These are phyloP conservation scores for Kalanchoe fedtschenkoi DNA, from an alignment of 164 flowering plant species.

Conservation along the genomic window DNA sequence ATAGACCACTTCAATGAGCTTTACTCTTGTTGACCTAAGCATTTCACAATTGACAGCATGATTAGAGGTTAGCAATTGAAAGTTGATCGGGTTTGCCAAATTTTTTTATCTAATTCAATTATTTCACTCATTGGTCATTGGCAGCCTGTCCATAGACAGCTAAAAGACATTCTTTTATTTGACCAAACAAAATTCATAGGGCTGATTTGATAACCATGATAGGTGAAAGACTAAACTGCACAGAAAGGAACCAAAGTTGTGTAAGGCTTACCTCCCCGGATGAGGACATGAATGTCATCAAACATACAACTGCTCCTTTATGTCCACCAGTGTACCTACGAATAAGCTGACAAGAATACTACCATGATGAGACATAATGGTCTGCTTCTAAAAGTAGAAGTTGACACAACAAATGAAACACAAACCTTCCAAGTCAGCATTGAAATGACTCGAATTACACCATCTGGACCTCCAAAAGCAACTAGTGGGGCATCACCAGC, in stretches of 20 bases:
- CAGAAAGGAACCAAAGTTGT: background rate
- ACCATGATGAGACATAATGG: background rate
- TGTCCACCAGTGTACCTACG: slow-evolving; percentile 98
- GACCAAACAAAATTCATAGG: background rate
- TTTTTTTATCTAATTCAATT: background rate
- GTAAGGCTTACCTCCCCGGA: slow-evolving; percentile 72
- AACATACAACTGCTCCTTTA: slow-evolving; percentile 83
- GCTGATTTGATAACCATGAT: background rate
- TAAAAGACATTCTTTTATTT: background rate
- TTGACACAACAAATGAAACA: slow-evolving; percentile 4
- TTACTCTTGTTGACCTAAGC: background rate
- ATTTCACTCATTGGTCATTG: background rate
- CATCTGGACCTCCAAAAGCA: slow-evolving; percentile 98
- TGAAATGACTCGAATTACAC: slow-evolving; percentile 93
- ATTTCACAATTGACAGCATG: background rate
- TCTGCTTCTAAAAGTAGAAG: background rate
- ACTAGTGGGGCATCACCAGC: slow-evolving; percentile 91
- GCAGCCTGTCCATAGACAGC: background rate
- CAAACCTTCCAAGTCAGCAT: slow-evolving; percentile 98
- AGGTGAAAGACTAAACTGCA: background rate
- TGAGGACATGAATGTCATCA: slow-evolving; percentile 94
- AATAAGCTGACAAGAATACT: slow-evolving; percentile 55
- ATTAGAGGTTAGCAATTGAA: background rate
- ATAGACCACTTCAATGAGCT: background rate
- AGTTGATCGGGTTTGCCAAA: background rate